Conservation (phyloP, 2,329 filamentous ascomycete genomes). For the Neoarthrinium moseri region DNA sequence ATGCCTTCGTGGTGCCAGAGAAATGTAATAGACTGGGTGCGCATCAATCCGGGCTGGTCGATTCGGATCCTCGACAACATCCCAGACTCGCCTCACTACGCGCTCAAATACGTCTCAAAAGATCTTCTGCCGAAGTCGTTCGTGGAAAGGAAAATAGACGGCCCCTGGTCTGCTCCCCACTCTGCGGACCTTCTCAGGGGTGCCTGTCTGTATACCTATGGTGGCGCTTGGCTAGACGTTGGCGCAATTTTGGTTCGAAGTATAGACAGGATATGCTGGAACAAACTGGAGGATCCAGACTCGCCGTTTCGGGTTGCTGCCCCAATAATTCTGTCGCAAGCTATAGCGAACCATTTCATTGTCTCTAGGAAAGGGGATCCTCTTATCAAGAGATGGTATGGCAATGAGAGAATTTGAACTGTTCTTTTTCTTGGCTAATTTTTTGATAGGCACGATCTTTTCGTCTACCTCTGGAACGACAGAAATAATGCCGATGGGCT, state of each 20-base stretch:
- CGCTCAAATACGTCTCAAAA: slow-evolving; percentile 29
- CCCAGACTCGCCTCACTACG: slow-evolving; percentile 34
- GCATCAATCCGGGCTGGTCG: slow-evolving; percentile 34
- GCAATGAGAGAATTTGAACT: neutral
- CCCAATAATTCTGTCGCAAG: slow-evolving; percentile 22
- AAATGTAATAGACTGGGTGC: slow-evolving; percentile 39
- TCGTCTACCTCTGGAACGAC: slow-evolving; percentile 27
- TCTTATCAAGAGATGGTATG: slow-evolving; percentile 34
- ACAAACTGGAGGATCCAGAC: slow-evolving; percentile 29
- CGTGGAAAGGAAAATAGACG: slow-evolving; percentile 37
- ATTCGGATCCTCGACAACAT: slow-evolving; percentile 38
- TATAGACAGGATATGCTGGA: slow-evolving; percentile 38
- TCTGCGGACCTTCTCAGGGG: slow-evolving; percentile 41
- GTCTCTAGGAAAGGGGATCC: slow-evolving; percentile 35
- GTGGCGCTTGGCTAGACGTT: slow-evolving; percentile 40
- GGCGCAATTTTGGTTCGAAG: slow-evolving; percentile 34
- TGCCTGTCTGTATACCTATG: slow-evolving; percentile 34
- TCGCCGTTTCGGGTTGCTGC: slow-evolving; percentile 29
- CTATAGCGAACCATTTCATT: slow-evolving; percentile 35
- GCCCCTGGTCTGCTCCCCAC: slow-evolving; percentile 36
- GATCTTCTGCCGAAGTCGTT: slow-evolving; percentile 30
- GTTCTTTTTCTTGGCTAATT: neutral
- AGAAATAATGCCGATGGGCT: slow-evolving; percentile 24
- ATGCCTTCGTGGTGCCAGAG: slow-evolving; percentile 38
- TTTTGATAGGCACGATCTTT: slow-evolving; percentile 32